Evolutionary conservation across 345 rosid genomes (phyloP).

Genomic region (Gossypium anomalum): DNA sequence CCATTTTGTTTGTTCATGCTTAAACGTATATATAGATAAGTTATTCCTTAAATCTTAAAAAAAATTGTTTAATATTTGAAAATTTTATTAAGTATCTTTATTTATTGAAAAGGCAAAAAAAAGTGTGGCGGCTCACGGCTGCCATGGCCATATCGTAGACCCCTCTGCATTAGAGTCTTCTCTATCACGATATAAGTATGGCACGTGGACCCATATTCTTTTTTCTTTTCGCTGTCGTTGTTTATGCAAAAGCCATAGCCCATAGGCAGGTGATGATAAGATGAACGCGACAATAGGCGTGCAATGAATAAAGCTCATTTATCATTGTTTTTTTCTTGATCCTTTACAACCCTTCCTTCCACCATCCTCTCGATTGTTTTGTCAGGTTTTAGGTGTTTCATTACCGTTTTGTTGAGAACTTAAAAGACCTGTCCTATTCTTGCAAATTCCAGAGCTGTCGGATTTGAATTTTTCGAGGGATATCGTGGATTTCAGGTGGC

Average conservation of each 20-base stretch:
- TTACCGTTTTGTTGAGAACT: not conserved
- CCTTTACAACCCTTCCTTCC: not conserved
- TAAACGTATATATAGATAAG: too few species aligned
- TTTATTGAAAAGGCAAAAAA: not conserved
- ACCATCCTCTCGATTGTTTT: not conserved
- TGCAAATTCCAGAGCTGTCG: not conserved
- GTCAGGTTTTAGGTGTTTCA: too few species aligned
- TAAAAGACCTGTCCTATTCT: not conserved
- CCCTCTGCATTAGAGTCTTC: not conserved
- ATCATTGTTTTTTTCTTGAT: not conserved
- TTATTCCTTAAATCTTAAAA: too few species aligned
- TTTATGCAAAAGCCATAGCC: not conserved
- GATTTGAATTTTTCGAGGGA: not conserved
- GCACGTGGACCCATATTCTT: slow-evolving; percentile 16
- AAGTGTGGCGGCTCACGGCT: not conserved
- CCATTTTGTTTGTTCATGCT: too few species aligned
- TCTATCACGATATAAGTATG: slow-evolving; percentile 1
- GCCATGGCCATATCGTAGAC: not conserved
- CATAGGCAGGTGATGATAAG: slow-evolving; percentile 3
- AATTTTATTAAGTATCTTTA: too few species aligned
- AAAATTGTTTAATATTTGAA: too few species aligned
- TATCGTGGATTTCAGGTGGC: not conserved
- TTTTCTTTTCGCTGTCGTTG: not conserved
- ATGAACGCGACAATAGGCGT: not conserved
- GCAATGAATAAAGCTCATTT: not conserved